Base-by-base conservation (phyloP, 495 filamentous ascomycete genomes). In the Podospora australis region DNA sequence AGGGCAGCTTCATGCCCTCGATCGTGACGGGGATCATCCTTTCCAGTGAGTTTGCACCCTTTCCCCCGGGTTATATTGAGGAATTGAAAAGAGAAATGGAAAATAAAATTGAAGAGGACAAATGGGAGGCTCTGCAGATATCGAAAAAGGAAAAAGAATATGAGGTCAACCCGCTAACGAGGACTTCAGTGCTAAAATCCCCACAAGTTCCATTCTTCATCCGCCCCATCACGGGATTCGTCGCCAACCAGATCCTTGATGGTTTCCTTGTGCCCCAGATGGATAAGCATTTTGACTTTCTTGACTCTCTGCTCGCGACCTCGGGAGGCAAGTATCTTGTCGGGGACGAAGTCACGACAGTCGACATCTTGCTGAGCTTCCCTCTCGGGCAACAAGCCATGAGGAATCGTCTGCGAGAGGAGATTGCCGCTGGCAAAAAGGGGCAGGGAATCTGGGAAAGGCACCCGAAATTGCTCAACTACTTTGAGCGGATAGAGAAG, bases 191-290 rank as follows among this genome's bases (percentile, higher is more conserved):
- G 20, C 50, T 96, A 42, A 80, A 78, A 50, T 74, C 77, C 10
- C 66, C 79, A 4, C 77, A 81, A 0, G 67, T 87, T 5, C 89
- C 89, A 2, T 95, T 95, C 77, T 89, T 95, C 72, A 69, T 96
- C 60, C 84, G 82, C 34, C 88, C 87, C 14, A 76, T 96, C 49
- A 84, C 86, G 6, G 60, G 67, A 13, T 61, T 75, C 14, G 79
- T 95, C 11, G 80, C 80, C 29, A 65, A 68, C 49, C 79, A 81
- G 24, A 68, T 95, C 22, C 69, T 82, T 22, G 58, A 67, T 2
- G 57, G 55, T 8, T 89, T 81, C 56, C 63, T 94, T 23, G 64
- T 72, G 6, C 80, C 80, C 16, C 83, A 87, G 40, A 67, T 86
- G 35, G 69, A 77, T 36, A 70, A 70, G 10, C 77, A 92, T 42